A percentile compares a stretch with the other conserved stretches of the same genome.
phyloP scores from a whole-genome alignment of 2,329 filamentous ascomycete species.

The Bisporella sp. region DNA sequence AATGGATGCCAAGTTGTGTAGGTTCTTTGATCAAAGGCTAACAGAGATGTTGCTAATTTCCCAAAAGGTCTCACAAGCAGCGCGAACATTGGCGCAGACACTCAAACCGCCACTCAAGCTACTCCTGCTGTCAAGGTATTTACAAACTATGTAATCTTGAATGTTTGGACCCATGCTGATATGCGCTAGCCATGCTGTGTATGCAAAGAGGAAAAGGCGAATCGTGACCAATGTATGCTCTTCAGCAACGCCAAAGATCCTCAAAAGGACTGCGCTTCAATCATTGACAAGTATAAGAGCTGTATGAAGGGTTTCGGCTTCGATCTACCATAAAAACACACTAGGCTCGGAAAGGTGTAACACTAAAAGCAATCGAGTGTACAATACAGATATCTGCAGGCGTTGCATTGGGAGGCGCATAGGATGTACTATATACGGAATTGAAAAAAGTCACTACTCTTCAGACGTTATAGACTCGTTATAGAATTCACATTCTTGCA shows the following conservation, averaged over 20 bases:
- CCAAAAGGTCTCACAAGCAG: conserved; percentile 20
- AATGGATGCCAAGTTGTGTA: too few species aligned
- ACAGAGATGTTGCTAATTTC: too few species aligned
- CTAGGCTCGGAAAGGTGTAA: conserved; percentile 3
- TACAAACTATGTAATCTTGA: neutral
- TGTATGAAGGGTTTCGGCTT: conserved; percentile 96
- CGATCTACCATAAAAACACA: conserved; percentile 37
- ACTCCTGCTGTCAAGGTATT: conserved; percentile 7
- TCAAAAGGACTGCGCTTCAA: conserved; percentile 71
- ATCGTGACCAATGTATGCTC: conserved; percentile 97
- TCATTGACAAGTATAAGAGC: conserved; percentile 77
- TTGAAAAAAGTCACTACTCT: conserved; percentile 19
- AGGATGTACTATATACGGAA: conserved; percentile 6
- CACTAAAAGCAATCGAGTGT: conserved; percentile 4
- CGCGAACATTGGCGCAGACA: conserved; percentile 20
- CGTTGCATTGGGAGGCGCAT: conserved; percentile 21
- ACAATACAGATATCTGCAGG: conserved; percentile 10
- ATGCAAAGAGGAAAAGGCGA: conserved; percentile 89
- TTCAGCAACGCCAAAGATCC: conserved; percentile 84
- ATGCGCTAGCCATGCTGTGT: conserved; percentile 80
- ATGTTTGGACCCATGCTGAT: neutral
- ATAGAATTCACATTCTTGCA: neutral
- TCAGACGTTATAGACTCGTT: too few species aligned
- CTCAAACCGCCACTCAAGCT: conserved; percentile 19
- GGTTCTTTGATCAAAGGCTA: too few species aligned